Conservation (phyloP, 106 monocot species). For the Dactylorhiza incarnata region DNA sequence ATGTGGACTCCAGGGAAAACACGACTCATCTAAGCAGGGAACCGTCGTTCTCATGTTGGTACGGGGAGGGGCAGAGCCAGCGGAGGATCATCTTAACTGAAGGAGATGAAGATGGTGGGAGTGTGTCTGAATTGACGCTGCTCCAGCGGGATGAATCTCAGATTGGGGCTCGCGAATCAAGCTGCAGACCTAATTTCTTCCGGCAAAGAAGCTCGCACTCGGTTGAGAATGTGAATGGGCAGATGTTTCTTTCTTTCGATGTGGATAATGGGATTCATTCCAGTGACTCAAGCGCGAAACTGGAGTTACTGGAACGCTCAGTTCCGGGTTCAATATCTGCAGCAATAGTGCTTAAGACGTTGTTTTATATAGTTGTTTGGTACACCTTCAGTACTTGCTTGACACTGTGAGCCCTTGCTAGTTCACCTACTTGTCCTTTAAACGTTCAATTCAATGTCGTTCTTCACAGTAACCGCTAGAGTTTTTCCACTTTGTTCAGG, state of each 20-base stretch:
- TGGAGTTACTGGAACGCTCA: conserved; percentile 32
- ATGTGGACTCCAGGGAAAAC: background rate
- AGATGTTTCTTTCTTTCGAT: conserved; percentile 17
- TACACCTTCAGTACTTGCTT: conserved; percentile 82
- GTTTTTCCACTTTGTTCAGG: conserved; percentile 21
- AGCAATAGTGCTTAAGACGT: conserved; percentile 43
- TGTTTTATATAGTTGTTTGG: conserved; percentile 66
- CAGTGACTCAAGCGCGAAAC: conserved; percentile 45
- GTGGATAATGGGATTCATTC: conserved; percentile 39
- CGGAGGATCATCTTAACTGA: background rate
- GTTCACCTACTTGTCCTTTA: background rate
- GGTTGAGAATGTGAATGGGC: background rate
- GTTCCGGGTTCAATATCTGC: conserved; percentile 14
- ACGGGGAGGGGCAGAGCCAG: conserved; percentile 21
- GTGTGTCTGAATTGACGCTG: conserved; percentile 20
- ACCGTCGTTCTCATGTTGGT: conserved; percentile 41
- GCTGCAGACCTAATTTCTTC: conserved; percentile 27
- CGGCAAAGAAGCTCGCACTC: conserved; percentile 34
- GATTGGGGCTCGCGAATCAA: background rate
- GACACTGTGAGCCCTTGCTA: conserved; percentile 65
- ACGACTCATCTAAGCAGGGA: conserved; percentile 14
- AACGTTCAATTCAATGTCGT: background rate
- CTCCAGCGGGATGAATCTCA: conserved; percentile 8
- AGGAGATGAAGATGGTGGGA: background rate
- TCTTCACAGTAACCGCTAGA: background rate